phyloP scores from a whole-genome alignment of 225 moss, liverwort and hornwort species.

The Pleurozium schreberi region DNA sequence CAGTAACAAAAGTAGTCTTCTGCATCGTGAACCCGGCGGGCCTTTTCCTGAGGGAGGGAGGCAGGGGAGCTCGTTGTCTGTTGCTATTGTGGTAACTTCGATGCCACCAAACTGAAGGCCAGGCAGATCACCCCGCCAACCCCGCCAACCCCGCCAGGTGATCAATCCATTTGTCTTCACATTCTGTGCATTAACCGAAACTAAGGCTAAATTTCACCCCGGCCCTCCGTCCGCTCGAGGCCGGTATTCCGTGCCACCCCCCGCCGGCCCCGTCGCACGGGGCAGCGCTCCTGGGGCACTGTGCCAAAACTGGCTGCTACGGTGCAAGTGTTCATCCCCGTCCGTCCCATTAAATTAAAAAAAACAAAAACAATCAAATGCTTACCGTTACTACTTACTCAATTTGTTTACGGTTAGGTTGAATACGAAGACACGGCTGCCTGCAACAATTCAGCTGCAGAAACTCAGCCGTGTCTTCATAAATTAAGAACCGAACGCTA shows the following conservation, averaged over 20 bases:
- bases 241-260: background rate
- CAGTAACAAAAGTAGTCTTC: background rate
- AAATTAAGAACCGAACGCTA: background rate
- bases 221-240: background rate
- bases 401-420: background rate
- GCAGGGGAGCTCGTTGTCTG: background rate
- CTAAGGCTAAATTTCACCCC: background rate
- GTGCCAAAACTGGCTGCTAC: conserved; percentile 23
- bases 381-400: conserved; percentile 7
- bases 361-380: background rate
- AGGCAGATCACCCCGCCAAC: background rate
- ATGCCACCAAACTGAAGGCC: conserved; percentile 1
- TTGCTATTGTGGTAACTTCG: background rate
- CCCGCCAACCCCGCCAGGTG: background rate
- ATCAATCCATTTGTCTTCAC: background rate
- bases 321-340: background rate
- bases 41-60: background rate
- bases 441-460: background rate
- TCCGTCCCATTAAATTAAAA: background rate
- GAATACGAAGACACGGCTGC: background rate
- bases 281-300: background rate
- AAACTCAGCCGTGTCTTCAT: background rate
- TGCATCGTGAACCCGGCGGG: background rate
- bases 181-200: background rate
- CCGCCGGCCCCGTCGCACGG: background rate